Base-by-base conservation (phyloP, 164 flowering plant species). In the Houttuynia cordata region DNA sequence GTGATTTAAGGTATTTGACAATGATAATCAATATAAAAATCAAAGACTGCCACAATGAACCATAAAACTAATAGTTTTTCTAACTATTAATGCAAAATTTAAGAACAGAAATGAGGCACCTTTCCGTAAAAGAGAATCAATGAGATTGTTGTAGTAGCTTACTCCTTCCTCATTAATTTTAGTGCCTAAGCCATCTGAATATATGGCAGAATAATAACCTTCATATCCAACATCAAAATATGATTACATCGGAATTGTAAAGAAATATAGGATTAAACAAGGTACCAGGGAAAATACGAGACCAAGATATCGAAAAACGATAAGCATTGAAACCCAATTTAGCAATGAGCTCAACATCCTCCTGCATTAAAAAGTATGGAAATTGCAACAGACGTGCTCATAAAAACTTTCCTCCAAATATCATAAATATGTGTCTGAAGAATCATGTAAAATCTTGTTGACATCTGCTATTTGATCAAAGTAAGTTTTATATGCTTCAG, bases 261-360 rank as follows among this genome's bases (percentile, higher is more conserved):
- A 45, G 49, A 17, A 45, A 45, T 12, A 34, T 10, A 34, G 20
- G 10, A 34, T 37, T 17, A 19, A 57, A 40, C 39, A 25, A 10
- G 56, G 70, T 78, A 91, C 97, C 96, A 54, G 94, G 94, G 71
- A 76, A 88, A 51, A 91, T 88, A 17, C 96, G 98, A 60, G 95
- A 73, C 96, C 98, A 91, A 47, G 98, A 85, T 68, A 91, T 83
- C 45, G 98, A 91, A 70, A 91, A 88, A 55, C 98, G 86, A 61
- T 88, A 88, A 40, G 91, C 92, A 55, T 68, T 73, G 78, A 91
- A 91, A 47, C 98, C 98, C 81, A 91, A 62, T 73, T 80, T 79
- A 24, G 91, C 74, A 51, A 91, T 80, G 64, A 91, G 83, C 40
- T 83, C 85, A 52, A 88, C 71, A 72, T 91, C 96, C 75, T 91